Conservation (phyloP, 2,329 filamentous ascomycete species). For the Penicillium occitanis region DNA sequence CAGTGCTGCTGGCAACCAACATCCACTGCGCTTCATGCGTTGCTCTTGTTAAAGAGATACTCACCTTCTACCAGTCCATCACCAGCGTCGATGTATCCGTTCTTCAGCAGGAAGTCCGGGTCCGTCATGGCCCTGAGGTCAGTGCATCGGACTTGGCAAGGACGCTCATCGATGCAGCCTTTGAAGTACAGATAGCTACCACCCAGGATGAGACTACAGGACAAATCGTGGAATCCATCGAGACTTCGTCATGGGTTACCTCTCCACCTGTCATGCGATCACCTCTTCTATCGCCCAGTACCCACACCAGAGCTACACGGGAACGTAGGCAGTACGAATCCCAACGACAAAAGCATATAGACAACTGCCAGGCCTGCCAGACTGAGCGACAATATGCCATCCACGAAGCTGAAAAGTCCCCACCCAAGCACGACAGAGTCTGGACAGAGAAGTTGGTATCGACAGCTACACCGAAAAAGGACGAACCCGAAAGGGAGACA, state of each 20-base stretch:
- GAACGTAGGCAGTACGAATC: constrained; percentile 10
- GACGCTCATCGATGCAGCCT: constrained; percentile 46
- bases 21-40: constrained; percentile 52
- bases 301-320: not conserved
- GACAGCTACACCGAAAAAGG: not conserved
- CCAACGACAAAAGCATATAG: constrained; percentile 42
- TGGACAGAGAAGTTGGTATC: constrained; percentile 13
- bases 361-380: constrained; percentile 54
- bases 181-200: constrained; percentile 48
- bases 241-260: constrained; percentile 29
- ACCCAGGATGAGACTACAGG: constrained; percentile 37
- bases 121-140: constrained; percentile 38
- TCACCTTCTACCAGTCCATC: constrained; percentile 39
- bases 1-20: constrained; percentile 48
- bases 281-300: constrained; percentile 5
- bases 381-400: constrained; percentile 37
- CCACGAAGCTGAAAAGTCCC: constrained; percentile 10
- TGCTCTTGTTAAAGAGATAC: constrained; percentile 46
- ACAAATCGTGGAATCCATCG: constrained; percentile 35
- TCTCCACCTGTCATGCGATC: constrained; percentile 13
- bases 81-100: constrained; percentile 44
- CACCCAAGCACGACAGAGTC: constrained; percentile 16
- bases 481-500: not conserved
- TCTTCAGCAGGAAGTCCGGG: constrained; percentile 45
- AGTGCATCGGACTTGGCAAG: constrained; percentile 36